Base-by-base conservation (phyloP, 2,329 filamentous ascomycete genomes). In the Colletotrichum sp. region DNA sequence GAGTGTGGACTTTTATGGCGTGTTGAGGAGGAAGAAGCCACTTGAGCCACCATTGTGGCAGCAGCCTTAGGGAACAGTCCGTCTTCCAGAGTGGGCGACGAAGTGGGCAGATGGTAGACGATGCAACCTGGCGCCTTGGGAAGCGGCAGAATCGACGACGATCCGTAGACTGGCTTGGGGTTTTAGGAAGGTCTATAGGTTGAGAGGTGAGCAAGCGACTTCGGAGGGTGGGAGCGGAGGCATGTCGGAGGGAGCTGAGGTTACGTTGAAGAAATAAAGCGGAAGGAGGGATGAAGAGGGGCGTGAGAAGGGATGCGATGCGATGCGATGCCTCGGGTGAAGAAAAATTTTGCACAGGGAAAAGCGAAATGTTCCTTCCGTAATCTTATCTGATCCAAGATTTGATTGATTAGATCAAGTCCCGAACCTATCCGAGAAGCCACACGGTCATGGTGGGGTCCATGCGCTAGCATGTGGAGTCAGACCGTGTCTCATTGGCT, bases 351-450 rank as follows among this genome's bases (percentile, higher is more conserved):
- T 77, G 74, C 74, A 62, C 39, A 55, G 25, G 27, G 39, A 44
- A n/a, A 57, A 39, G 27, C 36, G 29, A 72, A 62, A 69, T 57
- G 52, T 30, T 71, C 44, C 55, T 71, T 59, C 71, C 61, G 62
- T 75, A 71, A 77, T 77, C 75, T 77, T 77, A 77, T 77, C 75
- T 74, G 75, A 77, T 77, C 75, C 65, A 66, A 77, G 75, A 77
- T 77, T 59, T 74, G 75, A 77, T 77, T 75, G 75, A 77, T 77
- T 75, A 77, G 75, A 75, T 77, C 75, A 62, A 75, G 57, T 57
- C 29, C 71, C 36, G 61, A 75, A 55, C 66, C 65, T 75, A 66
- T 71, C 61, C 66, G 75, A 62, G 15, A 15, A 15, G 16, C 39
- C 30, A 52, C 69, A 49, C 57, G 32, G 55, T 19, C 39, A 2